phyloP scores from a whole-genome alignment of 1,284 basidiomycete species.

The Fomitopsis pinicola region DNA sequence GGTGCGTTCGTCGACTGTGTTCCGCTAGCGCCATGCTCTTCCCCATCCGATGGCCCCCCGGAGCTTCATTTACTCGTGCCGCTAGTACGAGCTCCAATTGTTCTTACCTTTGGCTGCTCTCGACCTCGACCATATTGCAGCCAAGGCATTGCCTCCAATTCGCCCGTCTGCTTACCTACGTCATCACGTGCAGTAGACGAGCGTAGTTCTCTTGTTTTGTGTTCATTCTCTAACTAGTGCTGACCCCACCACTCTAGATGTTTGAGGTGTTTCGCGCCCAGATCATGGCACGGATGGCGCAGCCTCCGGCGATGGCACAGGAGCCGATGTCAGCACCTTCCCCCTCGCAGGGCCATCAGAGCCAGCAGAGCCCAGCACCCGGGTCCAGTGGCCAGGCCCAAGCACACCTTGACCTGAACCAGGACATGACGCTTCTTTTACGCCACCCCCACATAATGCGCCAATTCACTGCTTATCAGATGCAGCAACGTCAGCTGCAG shows the following conservation, averaged over 20 bases:
- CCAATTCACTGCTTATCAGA: not conserved
- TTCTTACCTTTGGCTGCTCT: not conserved
- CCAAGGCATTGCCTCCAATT: constrained; percentile 3
- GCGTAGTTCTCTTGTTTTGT: not conserved
- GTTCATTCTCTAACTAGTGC: not conserved
- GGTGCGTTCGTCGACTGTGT: constrained; percentile 33
- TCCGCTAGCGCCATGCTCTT: not conserved
- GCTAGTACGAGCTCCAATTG: too few species aligned
- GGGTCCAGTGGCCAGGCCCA: constrained; percentile 21
- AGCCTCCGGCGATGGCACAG: constrained; percentile 31
- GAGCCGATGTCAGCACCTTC: not conserved
- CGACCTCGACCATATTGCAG: constrained; percentile 1
- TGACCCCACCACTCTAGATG: constrained; percentile 30
- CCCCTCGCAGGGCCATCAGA: constrained; percentile 34
- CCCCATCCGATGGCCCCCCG: not conserved
- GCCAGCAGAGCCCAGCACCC: not conserved
- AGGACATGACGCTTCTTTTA: constrained; percentile 23
- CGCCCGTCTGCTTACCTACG: constrained; percentile 13
- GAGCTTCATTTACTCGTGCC: too few species aligned
- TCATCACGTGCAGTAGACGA: constrained; percentile 9
- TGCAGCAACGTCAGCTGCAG: constrained; percentile 41
- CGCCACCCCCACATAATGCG: not conserved
- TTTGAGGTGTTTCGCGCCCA: constrained; percentile 44
- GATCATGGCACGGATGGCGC: constrained; percentile 30
- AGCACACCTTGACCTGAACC: constrained; percentile 24